Conservation (phyloP, 495 filamentous ascomycete genomes). For the Annulohypoxylon stygium region DNA sequence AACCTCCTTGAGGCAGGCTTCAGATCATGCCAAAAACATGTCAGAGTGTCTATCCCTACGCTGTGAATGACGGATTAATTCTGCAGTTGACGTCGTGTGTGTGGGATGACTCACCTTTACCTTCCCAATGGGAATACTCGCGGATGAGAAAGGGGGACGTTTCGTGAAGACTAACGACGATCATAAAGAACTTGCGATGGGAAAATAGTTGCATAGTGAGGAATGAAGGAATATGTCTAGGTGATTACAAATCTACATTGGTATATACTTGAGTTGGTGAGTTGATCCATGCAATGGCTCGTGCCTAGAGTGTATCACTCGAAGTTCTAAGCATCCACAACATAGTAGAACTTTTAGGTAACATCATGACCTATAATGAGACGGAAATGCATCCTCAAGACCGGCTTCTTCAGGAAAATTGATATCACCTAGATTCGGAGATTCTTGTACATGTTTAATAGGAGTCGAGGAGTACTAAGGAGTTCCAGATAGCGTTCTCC, state of each 20-base stretch:
- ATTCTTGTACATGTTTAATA: too few relatives aligned
- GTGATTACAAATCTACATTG: neutral
- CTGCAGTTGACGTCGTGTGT: neutral
- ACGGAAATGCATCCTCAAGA: neutral
- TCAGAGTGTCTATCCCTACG: neutral
- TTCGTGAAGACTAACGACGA: neutral
- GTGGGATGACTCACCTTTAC: neutral
- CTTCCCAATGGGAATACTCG: conserved; percentile 6
- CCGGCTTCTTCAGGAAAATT: too few relatives aligned
- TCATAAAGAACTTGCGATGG: neutral
- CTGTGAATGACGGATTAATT: neutral
- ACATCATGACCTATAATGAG: neutral
- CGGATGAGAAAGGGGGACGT: neutral
- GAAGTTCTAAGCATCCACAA: neutral
- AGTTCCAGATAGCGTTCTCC: too few relatives aligned
- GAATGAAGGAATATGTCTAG: neutral
- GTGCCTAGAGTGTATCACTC: neutral
- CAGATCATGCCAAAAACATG: neutral
- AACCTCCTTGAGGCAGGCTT: conserved; percentile 3
- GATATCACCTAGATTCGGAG: too few relatives aligned
- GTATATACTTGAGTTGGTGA: neutral
- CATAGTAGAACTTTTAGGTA: neutral
- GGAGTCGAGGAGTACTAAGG: too few relatives aligned
- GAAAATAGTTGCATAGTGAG: neutral
- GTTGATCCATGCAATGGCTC: neutral